Evolutionary conservation across 129 eudicot genomes (phyloP), one percentile per base, ranked within the genome.

Genomic region (Artemisia argyi): DNA sequence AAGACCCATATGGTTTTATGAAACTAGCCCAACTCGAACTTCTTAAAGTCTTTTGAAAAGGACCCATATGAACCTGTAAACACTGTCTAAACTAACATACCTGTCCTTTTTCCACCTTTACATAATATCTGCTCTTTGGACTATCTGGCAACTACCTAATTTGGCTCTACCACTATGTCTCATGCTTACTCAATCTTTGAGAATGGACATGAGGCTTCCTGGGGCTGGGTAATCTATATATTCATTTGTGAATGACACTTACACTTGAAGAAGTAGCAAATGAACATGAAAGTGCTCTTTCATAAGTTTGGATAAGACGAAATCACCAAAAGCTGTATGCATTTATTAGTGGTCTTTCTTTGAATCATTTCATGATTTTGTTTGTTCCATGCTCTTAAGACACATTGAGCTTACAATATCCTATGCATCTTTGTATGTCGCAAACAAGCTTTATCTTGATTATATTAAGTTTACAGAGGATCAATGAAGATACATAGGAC

Each of bases 251-350:
- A 49, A 54, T 54, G 30, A 35, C 64, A 11, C 52, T 39, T 39
- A 53, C 35, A 32, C 14, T 17, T 69, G 11, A 32, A 71, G 24
- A 28, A 68, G 26, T 30, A 52, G 66, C 5, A 71, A 49, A 69
- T 11, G 32, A 69, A 52, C 74, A 53, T 42, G 66, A 71, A 26
- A 57, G 30, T 71, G 66, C 60, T 57, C 66, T 46, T 71, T 14
- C 12, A 28, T 14, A 71, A 60, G 44, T 20, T 42, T 57, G 44
- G 39, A 71, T 57, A 39, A 39, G 46, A 7, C 2, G 46, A 7
- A 39, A 39, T 39, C 46, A 39, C 46, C 46, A 39, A 7, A 7
- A 39, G 46, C 11, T 39, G 8, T 39, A 39, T 39, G 11, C 11
- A 2, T 39, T 39, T 1, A 39, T 44, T 15, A 28, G 24, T 44